Conservation (phyloP, 2,329 filamentous ascomycete species). For the Phyllosticta citrichinensis region DNA sequence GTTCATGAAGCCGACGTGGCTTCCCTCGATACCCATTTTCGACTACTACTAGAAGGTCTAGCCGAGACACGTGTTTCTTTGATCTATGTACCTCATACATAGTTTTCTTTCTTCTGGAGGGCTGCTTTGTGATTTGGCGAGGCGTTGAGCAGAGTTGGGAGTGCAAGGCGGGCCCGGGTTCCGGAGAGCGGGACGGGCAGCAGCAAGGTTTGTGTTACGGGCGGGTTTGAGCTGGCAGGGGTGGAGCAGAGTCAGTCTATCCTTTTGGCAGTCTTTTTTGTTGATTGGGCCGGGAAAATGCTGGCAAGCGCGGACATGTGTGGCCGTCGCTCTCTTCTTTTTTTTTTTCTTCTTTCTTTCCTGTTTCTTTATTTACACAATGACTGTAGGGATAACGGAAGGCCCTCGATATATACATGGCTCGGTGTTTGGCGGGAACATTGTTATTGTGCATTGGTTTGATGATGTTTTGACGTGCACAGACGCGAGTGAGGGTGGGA, state of each 20-base stretch:
- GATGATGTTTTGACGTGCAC: neutral
- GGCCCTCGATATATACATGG: neutral
- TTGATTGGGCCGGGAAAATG: neutral
- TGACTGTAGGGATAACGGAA: neutral
- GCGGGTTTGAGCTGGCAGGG: neutral
- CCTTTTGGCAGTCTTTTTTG: neutral
- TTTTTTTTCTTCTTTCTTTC: neutral
- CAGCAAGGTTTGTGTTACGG: neutral
- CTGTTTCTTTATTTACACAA: neutral
- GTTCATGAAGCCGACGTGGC: slow-evolving; percentile 6
- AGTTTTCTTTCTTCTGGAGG: slow-evolving; percentile 1
- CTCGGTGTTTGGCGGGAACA: neutral
- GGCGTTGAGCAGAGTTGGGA: neutral
- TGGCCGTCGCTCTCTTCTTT: neutral
- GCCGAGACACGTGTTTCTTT: slow-evolving; percentile 1
- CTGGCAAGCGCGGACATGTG: neutral
- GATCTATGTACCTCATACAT: slow-evolving; percentile 5
- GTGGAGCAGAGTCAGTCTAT: neutral
- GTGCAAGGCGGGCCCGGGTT: neutral
- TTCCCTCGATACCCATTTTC: slow-evolving; percentile 11
- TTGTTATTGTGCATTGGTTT: neutral
- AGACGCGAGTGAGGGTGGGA: neutral
- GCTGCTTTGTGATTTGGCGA: slow-evolving; percentile 2
- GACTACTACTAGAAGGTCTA: slow-evolving; percentile 7
- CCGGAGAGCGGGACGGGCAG: neutral